Percentiles rank a stretch among this genome's conserved stretches.
phyloP scores from a whole-genome alignment of 225 moss, liverwort and hornwort species.

The Pseudoscleropodium purum region DNA sequence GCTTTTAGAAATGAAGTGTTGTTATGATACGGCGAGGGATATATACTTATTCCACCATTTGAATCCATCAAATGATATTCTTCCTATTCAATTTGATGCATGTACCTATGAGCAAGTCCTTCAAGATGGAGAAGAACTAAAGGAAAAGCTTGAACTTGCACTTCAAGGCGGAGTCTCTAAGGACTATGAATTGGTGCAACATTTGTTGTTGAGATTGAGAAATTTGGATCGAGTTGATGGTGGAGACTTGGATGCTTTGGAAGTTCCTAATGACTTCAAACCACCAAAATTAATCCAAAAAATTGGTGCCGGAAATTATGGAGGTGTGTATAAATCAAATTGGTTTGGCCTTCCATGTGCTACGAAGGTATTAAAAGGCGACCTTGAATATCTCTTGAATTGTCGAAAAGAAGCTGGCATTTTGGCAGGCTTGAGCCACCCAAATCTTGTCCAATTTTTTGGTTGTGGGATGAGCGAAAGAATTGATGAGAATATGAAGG shows the following conservation, averaged over 20 bases:
- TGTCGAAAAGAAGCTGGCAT: too few species aligned
- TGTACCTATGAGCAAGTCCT: not conserved
- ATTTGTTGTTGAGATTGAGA: not conserved
- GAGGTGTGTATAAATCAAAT: too few species aligned
- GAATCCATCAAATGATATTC: not conserved
- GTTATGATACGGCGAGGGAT: not conserved
- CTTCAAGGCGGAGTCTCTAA: rapidly evolving
- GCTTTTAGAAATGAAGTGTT: not conserved
- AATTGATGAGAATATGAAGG: not conserved
- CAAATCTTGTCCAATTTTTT: too few species aligned
- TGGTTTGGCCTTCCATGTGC: too few species aligned
- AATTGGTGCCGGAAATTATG: not conserved
- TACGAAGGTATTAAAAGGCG: too few species aligned
- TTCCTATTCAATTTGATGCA: not conserved
- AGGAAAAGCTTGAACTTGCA: not conserved
- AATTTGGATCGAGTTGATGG: not conserved
- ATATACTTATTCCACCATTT: not conserved
- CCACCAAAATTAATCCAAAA: not conserved
- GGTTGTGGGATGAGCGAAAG: too few species aligned
- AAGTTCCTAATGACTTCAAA: not conserved
- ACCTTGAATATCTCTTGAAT: too few species aligned
- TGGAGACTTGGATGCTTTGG: not conserved
- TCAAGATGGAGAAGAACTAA: not conserved
- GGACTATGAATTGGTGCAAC: not conserved
- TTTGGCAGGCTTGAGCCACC: too few species aligned